Evolutionary conservation across 2,329 filamentous ascomycete species (phyloP).

Genomic region (Fusarium decemcellulare): DNA sequence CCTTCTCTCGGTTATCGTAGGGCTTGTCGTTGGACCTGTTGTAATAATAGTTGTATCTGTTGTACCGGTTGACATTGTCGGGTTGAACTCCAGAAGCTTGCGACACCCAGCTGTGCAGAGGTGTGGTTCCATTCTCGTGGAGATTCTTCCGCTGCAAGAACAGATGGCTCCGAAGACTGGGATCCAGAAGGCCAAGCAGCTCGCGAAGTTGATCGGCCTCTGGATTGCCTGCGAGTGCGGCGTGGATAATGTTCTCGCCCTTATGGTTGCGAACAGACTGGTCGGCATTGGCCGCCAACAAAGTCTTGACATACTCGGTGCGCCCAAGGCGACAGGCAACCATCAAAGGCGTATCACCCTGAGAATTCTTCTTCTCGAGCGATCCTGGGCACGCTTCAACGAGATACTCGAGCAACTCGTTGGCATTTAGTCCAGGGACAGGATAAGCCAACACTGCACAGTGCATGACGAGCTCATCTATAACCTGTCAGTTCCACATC

Average conservation of each 20-base stretch:
- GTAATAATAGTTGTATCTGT: conserved; percentile 19
- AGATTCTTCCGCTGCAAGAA: conserved; percentile 71
- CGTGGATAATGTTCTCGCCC: conserved; percentile 79
- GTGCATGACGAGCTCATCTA: conserved; percentile 76
- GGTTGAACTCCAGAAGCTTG: conserved; percentile 41
- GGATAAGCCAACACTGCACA: conserved; percentile 69
- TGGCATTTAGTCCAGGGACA: conserved; percentile 55
- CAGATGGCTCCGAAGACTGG: conserved; percentile 68
- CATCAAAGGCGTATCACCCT: conserved; percentile 77
- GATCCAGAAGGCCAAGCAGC: conserved; percentile 72
- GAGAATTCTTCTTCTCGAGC: conserved; percentile 72
- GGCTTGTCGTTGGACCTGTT: conserved; percentile 17
- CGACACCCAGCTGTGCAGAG: conserved; percentile 73
- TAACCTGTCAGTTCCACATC: conserved; percentile 38
- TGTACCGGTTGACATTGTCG: conserved; percentile 21
- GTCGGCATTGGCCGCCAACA: conserved; percentile 79
- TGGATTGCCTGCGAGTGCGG: conserved; percentile 57
- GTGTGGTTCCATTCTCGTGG: conserved; percentile 69
- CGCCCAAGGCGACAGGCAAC: conserved; percentile 73
- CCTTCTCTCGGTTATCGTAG: conserved; percentile 45
- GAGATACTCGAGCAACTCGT: conserved; percentile 75
- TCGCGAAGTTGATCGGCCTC: conserved; percentile 54
- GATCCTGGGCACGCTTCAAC: conserved; percentile 72
- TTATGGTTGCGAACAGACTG: conserved; percentile 73
- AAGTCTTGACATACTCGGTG: conserved; percentile 67